Evolutionary conservation across 1,284 basidiomycete species (phyloP), one percentile per base, ranked within the genome.

Genomic region (Ganoderma multipileum): DNA sequence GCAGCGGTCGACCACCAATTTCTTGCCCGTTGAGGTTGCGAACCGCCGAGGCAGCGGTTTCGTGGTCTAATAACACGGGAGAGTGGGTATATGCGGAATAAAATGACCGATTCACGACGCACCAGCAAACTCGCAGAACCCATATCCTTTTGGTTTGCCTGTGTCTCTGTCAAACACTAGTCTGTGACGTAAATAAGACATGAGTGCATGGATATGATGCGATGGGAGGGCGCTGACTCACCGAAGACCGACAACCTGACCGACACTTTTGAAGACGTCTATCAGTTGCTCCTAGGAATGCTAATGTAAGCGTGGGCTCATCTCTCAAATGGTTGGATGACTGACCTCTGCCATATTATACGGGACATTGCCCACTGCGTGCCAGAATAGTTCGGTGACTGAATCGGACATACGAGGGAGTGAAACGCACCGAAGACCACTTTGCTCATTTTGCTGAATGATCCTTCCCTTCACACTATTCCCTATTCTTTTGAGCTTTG

Each of bases 121-220:
- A 96, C 95, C 95, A 76, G 94, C 91, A 79, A 96, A 98, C 87
- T 98, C 96, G 83, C 96, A 97, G 79, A 98, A 98, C 16, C 97
- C 97, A 79, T 98, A 99, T 18, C 98, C 97, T 82, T 95, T 96
- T 61, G 96, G 95, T 80, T 97, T 96, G 67, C 97, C 96, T 23
- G 96, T 98, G 68, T 96, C 94, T 74, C 95, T 87, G 83, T 99
- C 97, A 81, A 96, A 98, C 64, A 99, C 97, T 72, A 98, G 89
- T 78, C 96, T 97, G 77, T 23, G 55, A 11, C 47, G 30, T n/a
- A 60, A 54, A 64, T 23, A 42, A 67, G 36, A 57, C 20, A 16
- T 59, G 65, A 60, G 23, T 30, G 59, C 58, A 59, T 30, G 50
- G 66, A 62, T n/a, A 47, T 66, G n/a, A 16, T 30, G 23, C 26